A percentile compares a stretch with the other conserved stretches of the same genome.
These are phyloP conservation scores for Mikania micrantha DNA, from an alignment of 129 eudicot species.

Conservation along the genomic window DNA sequence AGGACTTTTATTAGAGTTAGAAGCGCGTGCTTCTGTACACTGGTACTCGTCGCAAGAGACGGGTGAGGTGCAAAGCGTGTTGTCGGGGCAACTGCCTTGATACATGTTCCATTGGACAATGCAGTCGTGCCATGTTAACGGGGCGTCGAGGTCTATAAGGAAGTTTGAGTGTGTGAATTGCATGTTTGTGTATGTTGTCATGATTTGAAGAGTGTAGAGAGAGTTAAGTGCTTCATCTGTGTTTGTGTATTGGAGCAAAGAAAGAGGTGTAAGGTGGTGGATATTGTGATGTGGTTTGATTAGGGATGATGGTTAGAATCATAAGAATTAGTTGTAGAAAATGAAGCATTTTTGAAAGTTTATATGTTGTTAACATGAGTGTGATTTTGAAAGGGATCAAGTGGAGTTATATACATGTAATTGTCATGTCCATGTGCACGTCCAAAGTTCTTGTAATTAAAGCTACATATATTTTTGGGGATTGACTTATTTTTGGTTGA, in stretches of 20 bases:
- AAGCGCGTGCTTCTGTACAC: slow-evolving; percentile 19
- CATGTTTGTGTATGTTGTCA: too few relatives aligned
- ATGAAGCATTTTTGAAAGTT: background rate
- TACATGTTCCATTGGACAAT: slow-evolving; percentile 16
- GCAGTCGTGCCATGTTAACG: slow-evolving; percentile 21
- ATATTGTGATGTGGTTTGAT: background rate
- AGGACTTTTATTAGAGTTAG: slow-evolving; percentile 6
- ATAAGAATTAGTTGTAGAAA: slow-evolving; percentile 1
- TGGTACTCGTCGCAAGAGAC: slow-evolving; percentile 21
- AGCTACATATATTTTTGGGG: too few relatives aligned
- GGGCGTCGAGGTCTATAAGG: slow-evolving; percentile 28
- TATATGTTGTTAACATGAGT: background rate
- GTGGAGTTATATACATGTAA: background rate
- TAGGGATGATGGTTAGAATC: slow-evolving; percentile 11
- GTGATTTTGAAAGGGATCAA: background rate
- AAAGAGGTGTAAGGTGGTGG: slow-evolving; percentile 22
- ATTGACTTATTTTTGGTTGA: too few relatives aligned
- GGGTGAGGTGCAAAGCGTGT: slow-evolving; percentile 15
- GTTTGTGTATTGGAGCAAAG: slow-evolving; percentile 19
- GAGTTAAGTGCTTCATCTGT: slow-evolving; percentile 7
- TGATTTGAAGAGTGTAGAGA: slow-evolving; percentile 2
- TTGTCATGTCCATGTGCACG: background rate
- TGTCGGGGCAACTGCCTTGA: slow-evolving; percentile 12
- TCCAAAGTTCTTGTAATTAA: background rate
- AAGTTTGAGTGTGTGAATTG: background rate